Base-by-base conservation (phyloP, 1,284 basidiomycete species). In the Cryptococcus sp. region DNA sequence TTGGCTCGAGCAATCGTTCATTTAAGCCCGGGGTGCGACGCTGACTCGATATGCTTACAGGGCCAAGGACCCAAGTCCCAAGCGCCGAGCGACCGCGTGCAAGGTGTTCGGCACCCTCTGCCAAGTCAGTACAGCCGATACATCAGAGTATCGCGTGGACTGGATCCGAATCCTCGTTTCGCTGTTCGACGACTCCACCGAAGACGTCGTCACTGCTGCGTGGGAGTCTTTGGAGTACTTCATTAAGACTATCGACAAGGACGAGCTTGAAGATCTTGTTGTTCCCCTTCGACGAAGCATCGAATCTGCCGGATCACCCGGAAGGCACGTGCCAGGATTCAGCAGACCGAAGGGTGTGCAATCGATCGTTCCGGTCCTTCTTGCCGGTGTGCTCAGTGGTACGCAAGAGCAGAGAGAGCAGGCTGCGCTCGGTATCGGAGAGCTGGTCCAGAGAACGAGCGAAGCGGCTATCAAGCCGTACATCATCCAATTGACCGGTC, bases 401-500 rank as follows among this genome's bases (percentile, higher is more conserved):
- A 80, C 81, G 16, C 76, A 80, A 62, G 84, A 85, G 64, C 84
- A 85, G 71, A 76, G 61, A 67, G 95, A 99, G 78, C 89, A 95
- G 70, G 94, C 94, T 2, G 93, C 95, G 0, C 90, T 92, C 69
- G 93, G 91, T 46, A 93, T 99, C 60, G 90, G 92, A 20, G 94
- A 98, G 70, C 85, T 99, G 48, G 91, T 97, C 17, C 89, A 94
- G 76, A 85, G 93, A 27, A 97, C 93, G 0, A 86, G 89, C 31
- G 89, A 95, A 72, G 84, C 82, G 22, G 87, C 92, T 1, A 90
- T 99, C 85, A 97, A 96, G 78, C 91, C 93, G 0, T 97, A 92
- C 77, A 92, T 97, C 61, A 94, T 97, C 13, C 90, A 91, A 38
- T 93, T 98, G 76, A 97, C 95, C 22, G 94, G 95, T 25, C 93